Base-by-base conservation (phyloP, 148 eudicot species). In the Salicornia ramosissima region DNA sequence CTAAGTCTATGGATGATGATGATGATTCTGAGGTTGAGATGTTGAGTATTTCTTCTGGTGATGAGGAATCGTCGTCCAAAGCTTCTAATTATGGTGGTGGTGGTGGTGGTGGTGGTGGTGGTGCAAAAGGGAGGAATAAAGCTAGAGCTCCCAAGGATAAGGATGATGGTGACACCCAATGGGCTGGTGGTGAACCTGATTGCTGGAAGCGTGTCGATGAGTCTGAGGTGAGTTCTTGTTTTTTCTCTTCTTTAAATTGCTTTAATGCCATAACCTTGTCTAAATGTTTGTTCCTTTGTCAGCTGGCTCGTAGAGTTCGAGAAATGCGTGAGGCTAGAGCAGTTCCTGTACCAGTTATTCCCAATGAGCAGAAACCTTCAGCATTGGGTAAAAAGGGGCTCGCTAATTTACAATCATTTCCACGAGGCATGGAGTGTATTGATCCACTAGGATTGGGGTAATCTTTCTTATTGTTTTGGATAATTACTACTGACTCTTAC, bases 361-460 rank as follows among this genome's bases (percentile, higher is more conserved):
- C 75, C 26, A 88, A 88, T 30, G 99, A 86, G 79, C 77, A 54
- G 57, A 84, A 87, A 82, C 83, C 92, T 60, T 80, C 97, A n/a
- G 82, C 65, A 39, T 15, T 80, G 65, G 84, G 67, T 47, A 83
- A 80, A 75, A 90, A 89, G 68, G 89, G 78, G 29, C 85, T 94
- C 67, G 80, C 79, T 70, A 84, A 39, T 83, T 67, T 91, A 49
- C 99, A 88, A 65, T 94, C 97, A 1, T 82, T 94, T 82, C 97
- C 99, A 51, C 91, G 99, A 60, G 97, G 93, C 76, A 84, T 90
- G 87, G 99, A 94, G 79, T 90, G 89, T 77, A 75, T 94, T 73
- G 97, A 94, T 88, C 99, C 99, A 63, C 83, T 94, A 68, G 97
- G 96, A 79, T 75, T 90, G 67, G 99, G 99, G 99, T 94, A 90